Evolutionary conservation across 805 yeast species (phyloP).

Genomic region (Isabelozyma gotoi): DNA sequence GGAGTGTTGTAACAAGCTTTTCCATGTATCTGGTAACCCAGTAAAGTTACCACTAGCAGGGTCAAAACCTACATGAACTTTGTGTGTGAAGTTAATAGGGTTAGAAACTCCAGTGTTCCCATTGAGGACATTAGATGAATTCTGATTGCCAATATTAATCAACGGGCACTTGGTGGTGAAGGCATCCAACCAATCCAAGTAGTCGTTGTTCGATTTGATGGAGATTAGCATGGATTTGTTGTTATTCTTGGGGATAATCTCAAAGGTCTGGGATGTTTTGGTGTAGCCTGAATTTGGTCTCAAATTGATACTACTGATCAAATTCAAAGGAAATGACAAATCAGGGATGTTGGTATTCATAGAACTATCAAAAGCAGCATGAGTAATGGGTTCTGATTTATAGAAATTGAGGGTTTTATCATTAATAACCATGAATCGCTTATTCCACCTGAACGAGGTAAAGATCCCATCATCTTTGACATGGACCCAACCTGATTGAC

Average conservation of each 20-base stretch:
- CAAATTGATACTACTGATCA: conserved; percentile 48
- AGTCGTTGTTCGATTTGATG: conserved; percentile 74
- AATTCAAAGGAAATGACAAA: conserved; percentile 37
- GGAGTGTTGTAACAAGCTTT: conserved; percentile 53
- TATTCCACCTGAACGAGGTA: conserved; percentile 89
- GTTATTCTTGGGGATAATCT: conserved; percentile 57
- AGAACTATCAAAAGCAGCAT: conserved; percentile 32
- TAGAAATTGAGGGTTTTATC: conserved; percentile 75
- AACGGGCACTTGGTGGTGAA: conserved; percentile 75
- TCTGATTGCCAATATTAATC: conserved; percentile 37
- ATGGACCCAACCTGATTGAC: conserved; percentile 79
- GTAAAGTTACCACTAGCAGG: conserved; percentile 66
- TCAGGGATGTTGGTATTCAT: conserved; percentile 23
- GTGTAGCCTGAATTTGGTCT: conserved; percentile 51
- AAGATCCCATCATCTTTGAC: conserved; percentile 87
- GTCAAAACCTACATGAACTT: conserved; percentile 85
- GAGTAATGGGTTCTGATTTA: conserved; percentile 53
- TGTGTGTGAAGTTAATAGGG: conserved; percentile 94
- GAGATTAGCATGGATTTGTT: conserved; percentile 69
- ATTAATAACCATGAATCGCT: conserved; percentile 73
- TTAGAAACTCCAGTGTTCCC: conserved; percentile 65
- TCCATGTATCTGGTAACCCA: conserved; percentile 60
- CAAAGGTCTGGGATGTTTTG: conserved; percentile 62
- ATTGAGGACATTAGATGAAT: conserved; percentile 10
- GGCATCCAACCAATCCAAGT: conserved; percentile 88